These are phyloP conservation scores for Gamsiella multidivaricata DNA, from an alignment of 192 early-diverging fungal species.

Conservation along the genomic window DNA sequence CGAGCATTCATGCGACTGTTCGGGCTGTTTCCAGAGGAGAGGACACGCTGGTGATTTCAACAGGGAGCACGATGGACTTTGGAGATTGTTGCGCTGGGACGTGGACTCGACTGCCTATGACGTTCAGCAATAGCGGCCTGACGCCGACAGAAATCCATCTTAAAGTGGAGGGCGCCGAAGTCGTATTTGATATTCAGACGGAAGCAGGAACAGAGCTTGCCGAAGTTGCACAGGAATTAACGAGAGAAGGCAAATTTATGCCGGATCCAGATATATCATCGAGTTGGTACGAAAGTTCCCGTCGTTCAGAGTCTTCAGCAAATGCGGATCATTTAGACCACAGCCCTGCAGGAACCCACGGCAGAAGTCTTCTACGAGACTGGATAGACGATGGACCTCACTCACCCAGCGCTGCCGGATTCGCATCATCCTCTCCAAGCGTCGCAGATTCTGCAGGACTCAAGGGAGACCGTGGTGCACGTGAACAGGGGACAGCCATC, in stretches of 20 bases:
- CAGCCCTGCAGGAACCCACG: neutral
- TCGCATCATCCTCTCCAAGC: constrained; percentile 18
- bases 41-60: constrained; percentile 77
- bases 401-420: constrained; percentile 14
- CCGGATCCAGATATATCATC: constrained; percentile 37
- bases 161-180: constrained; percentile 66
- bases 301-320: constrained; percentile 37
- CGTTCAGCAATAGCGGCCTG: constrained; percentile 85
- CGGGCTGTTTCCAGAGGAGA: constrained; percentile 74
- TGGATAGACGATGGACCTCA: constrained; percentile 42
- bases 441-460: constrained; percentile 20
- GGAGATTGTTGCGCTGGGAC: constrained; percentile 92
- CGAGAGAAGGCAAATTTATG: constrained; percentile 17
- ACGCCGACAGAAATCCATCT: constrained; percentile 81
- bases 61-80: constrained; percentile 86
- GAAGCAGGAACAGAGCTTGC: constrained; percentile 26
- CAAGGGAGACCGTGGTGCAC: constrained; percentile 28
- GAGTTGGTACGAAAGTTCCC: constrained; percentile 35
- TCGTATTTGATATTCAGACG: constrained; percentile 65
- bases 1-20: constrained; percentile 85
- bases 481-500: constrained; percentile 13
- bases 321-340: constrained; percentile 34
- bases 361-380: constrained; percentile 39
- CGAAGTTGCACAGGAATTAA: constrained; percentile 5
- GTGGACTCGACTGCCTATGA: constrained; percentile 83